A percentile compares a stretch with the other conserved stretches of the same genome.
Conservation (phyloP, 2,329 filamentous ascomycete genomes). For the Aspergillus pseudotamarii region DNA sequence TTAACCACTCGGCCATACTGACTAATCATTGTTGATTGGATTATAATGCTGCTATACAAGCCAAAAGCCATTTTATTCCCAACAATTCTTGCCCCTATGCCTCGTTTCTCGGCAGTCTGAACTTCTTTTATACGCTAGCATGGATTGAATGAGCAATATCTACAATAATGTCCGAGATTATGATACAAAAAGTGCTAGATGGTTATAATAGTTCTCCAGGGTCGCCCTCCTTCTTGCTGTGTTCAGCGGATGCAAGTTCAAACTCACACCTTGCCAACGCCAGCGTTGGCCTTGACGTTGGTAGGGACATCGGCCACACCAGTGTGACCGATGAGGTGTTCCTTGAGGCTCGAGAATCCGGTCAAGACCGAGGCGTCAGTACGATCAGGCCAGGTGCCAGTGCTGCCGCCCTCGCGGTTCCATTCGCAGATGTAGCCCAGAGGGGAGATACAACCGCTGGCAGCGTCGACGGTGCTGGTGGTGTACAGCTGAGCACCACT, state of each 20-base stretch:
- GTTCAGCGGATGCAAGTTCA: background rate
- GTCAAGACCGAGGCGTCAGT: constrained; percentile 1
- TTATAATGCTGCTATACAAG: too few relatives aligned
- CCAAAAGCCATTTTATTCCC: too few relatives aligned
- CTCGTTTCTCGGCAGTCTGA: too few relatives aligned
- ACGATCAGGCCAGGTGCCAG: background rate
- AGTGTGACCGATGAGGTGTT: background rate
- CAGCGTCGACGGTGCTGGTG: background rate
- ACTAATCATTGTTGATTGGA: too few relatives aligned
- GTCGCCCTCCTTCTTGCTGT: background rate
- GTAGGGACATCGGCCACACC: background rate
- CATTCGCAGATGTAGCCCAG: constrained; percentile 11
- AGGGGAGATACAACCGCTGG: background rate
- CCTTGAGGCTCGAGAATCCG: background rate
- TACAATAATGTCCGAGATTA: background rate
- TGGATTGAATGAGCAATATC: background rate
- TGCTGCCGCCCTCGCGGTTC: constrained; percentile 3
- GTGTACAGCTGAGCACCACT: constrained; percentile 5
- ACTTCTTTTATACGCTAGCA: background rate
- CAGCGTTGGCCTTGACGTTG: background rate
- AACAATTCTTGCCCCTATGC: too few relatives aligned
- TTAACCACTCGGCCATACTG: too few relatives aligned
- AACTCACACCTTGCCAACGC: constrained; percentile 1
- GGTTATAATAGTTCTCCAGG: background rate
- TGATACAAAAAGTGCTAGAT: background rate